phyloP scores from a whole-genome alignment of 352 stramenopile species.

The Detonula confervacea region DNA sequence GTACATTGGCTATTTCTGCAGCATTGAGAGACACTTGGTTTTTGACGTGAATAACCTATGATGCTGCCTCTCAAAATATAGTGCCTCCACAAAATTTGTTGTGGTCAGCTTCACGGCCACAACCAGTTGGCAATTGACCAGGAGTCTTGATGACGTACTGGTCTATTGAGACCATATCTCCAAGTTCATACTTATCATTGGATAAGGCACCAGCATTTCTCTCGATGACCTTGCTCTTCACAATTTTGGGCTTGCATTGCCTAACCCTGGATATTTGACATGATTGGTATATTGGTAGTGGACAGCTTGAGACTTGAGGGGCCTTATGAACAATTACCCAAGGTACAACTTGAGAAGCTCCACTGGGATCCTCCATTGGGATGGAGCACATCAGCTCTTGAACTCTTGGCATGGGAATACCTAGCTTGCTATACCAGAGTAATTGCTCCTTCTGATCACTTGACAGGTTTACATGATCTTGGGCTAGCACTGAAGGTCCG shows the following conservation, averaged over 20 bases:
- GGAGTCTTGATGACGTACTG: conserved; percentile 29
- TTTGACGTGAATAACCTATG: conserved; percentile 21
- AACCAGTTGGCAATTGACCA: conserved; percentile 36
- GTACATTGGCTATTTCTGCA: not conserved
- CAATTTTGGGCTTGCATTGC: not conserved
- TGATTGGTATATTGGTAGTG: not conserved
- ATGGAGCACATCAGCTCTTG: conserved; percentile 2
- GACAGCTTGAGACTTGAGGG: too few species aligned
- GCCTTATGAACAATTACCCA: too few species aligned
- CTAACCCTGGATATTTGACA: conserved; percentile 6
- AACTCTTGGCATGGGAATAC: conserved; percentile 22
- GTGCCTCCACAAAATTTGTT: conserved; percentile 45
- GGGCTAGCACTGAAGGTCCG: too few species aligned
- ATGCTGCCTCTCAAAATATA: conserved; percentile 41
- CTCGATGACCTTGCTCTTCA: not conserved
- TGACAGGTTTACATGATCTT: conserved; percentile 59
- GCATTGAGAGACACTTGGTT: conserved; percentile 42
- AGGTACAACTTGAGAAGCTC: too few species aligned
- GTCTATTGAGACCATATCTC: conserved; percentile 45
- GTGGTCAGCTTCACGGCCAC: conserved; percentile 42
- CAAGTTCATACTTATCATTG: conserved; percentile 17
- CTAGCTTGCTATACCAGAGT: conserved; percentile 50
- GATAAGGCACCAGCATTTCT: not conserved
- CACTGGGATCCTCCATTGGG: not conserved
- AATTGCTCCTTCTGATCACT: conserved; percentile 48